Base-by-base conservation (phyloP, 2,329 filamentous ascomycete genomes). In the Exophiala alcalophila region DNA sequence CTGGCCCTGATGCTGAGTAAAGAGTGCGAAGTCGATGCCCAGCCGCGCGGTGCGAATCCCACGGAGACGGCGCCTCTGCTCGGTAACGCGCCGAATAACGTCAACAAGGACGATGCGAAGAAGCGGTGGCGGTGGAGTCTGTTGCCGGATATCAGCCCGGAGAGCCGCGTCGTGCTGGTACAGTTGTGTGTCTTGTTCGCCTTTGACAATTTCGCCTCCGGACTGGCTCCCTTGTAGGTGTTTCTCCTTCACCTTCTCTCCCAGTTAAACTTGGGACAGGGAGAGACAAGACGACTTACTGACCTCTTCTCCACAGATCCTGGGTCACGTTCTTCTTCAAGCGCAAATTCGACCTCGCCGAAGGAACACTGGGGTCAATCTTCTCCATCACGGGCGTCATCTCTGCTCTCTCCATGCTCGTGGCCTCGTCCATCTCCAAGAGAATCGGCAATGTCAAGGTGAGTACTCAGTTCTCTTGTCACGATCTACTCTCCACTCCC, bases 191-290 rank as follows among this genome's bases (percentile, higher is more conserved):
- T 83, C 5, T 66, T 91, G 1, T 83, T 88, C 54, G 74, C 74
- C 1, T 57, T 88, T 4, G 84, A 89, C 59, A 76, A 80, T 0
- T 76, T 88, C 43, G 83, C 82, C 1, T 83, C 80, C 1, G 84
- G 85, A 2, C 73, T 90, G 59, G 81, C 80, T 3, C 77, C 80
- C 15, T 55, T 64, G 30, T 50, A 44, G 45, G 48, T 40, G 6
- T 4, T 19, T 30, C 3, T 24, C 12, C 2, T 16, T 11, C 5
- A n/a, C n/a, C n/a, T n/a, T n/a, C n/a, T n/a, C n/a, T n/a, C n/a
- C n/a, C n/a, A n/a, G n/a, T n/a, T n/a, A n/a, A n/a, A n/a, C n/a
- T n/a, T n/a, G n/a, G n/a, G n/a, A n/a, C n/a, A n/a, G n/a, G n/a
- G 6, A 16, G n/a, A 24, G 3, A 20, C n/a, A 20, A 24, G 26